Evolutionary conservation across 176 grass and related monocot species (phyloP).

Genomic region (Elymus sibiricus): DNA sequence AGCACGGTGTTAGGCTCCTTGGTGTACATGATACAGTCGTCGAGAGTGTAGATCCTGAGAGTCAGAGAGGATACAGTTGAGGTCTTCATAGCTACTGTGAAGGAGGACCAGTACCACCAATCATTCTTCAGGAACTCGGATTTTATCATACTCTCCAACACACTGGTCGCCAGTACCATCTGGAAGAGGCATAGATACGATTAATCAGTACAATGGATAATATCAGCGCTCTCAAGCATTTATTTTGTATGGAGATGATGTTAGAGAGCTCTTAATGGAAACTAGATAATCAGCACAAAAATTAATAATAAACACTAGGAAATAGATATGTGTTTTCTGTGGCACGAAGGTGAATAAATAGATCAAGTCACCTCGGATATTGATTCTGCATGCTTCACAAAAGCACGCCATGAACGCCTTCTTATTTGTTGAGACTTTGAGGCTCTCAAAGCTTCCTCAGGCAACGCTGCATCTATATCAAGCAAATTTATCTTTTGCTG

Average conservation of each 20-base stretch:
- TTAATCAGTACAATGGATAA: constrained; percentile 22
- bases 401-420: constrained; percentile 77
- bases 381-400: constrained; percentile 88
- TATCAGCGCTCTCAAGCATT: background rate
- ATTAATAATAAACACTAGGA: background rate
- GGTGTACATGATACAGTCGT: constrained; percentile 70
- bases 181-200: constrained; percentile 33
- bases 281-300: background rate
- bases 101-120: constrained; percentile 98
- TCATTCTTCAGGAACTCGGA: constrained; percentile 72
- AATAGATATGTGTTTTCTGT: background rate
- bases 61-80: constrained; percentile 75
- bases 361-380: constrained; percentile 71
- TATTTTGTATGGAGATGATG: background rate
- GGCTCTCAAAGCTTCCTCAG: constrained; percentile 64
- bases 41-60: constrained; percentile 79
- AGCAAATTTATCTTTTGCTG: constrained; percentile 84
- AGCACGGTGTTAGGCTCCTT: constrained; percentile 45
- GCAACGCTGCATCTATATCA: constrained; percentile 85
- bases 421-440: constrained; percentile 57
- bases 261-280: background rate
- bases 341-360: constrained; percentile 8
- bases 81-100: constrained; percentile 77
- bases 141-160: constrained; percentile 84
- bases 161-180: constrained; percentile 73